Evolutionary conservation across 2,329 filamentous ascomycete species (phyloP).

Genomic region (Fusarium denticulatum): DNA sequence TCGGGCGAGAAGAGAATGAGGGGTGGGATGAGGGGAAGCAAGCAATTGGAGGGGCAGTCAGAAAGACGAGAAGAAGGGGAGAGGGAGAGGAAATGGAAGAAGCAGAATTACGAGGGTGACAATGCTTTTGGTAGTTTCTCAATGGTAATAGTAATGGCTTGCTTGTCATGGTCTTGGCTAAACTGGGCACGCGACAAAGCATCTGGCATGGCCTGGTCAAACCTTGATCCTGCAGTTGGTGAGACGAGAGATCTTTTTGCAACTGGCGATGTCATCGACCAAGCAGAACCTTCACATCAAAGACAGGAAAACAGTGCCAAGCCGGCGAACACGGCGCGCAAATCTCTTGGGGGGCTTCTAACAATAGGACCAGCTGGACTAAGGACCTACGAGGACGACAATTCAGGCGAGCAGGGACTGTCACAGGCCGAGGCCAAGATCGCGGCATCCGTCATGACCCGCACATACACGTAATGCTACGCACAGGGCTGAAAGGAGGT

Average conservation of each 20-base stretch:
- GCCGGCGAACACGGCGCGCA: conserved; percentile 30
- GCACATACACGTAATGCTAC: conserved; percentile 34
- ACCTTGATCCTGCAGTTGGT: background rate
- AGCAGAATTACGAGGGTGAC: conserved; percentile 4
- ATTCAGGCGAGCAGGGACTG: conserved; percentile 2
- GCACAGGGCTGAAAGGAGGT: conserved; percentile 28
- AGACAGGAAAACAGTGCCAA: conserved; percentile 25
- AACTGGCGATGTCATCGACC: conserved; percentile 26
- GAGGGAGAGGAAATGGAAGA: background rate
- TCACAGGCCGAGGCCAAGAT: conserved; percentile 10
- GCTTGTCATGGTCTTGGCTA: conserved; percentile 18
- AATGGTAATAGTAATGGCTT: background rate
- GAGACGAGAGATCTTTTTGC: background rate
- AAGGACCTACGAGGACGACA: background rate
- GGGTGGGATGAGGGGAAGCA: conserved; percentile 20
- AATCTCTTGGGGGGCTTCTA: conserved; percentile 16
- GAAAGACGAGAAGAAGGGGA: background rate
- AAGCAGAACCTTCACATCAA: background rate
- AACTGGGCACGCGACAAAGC: conserved; percentile 29
- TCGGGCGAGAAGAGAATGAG: background rate
- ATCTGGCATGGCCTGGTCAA: background rate
- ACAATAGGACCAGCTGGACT: background rate
- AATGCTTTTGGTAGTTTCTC: conserved; percentile 5
- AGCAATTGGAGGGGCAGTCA: conserved; percentile 17
- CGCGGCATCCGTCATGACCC: conserved; percentile 34